Base-by-base conservation (phyloP, 2,329 filamentous ascomycete genomes). In the Penicillium nordicum region DNA sequence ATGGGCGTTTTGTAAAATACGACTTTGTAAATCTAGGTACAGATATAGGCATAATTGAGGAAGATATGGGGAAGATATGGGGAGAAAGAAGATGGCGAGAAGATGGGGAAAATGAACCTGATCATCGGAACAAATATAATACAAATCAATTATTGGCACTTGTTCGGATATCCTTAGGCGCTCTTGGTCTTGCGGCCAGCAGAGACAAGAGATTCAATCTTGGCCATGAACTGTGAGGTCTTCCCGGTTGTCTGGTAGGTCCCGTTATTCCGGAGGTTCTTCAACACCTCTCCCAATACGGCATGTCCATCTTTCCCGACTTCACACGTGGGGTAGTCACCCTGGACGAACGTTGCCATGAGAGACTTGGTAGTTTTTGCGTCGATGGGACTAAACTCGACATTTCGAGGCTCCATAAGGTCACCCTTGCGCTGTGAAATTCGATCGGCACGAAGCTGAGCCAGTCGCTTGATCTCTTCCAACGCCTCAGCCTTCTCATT, bases 241-340 rank as follows among this genome's bases (percentile, higher is more conserved):
- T 77, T 75, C 18, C 69, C 67, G 9, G 67, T 55, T 16, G 65
- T 67, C n/a, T 70, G 68, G 62, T 76, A 78, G 14, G 74, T 77
- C 42, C 68, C 68, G 48, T 78, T 78, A 51, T 74, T 76, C n/a
- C 65, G 61, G 25, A 77, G 66, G 55, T 72, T 73, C 50, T 65
- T 71, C 23, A 68, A 41, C 38, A 77, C 67, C 46, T 72, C 67
- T 18, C 61, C 63, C 40, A 75, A 45, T 16, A 74, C 58, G 23
- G 70, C 62, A 23, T 60, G 61, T 36, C 61, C 53, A 34, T 55
- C 58, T 29, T 69, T 65, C 16, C 53, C 59, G 29, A 51, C 50
- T 40, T 58, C 44, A n/a, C 59, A 34, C 10, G 55, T 45, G 9
- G 69, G 64, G 46, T 76, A 76, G 40, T 68, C 66, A 11, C 75